Evolutionary conservation across 208 protist species (phyloP), one percentile per base, ranked within the genome.

Genomic region (Strigomonas galati): DNA sequence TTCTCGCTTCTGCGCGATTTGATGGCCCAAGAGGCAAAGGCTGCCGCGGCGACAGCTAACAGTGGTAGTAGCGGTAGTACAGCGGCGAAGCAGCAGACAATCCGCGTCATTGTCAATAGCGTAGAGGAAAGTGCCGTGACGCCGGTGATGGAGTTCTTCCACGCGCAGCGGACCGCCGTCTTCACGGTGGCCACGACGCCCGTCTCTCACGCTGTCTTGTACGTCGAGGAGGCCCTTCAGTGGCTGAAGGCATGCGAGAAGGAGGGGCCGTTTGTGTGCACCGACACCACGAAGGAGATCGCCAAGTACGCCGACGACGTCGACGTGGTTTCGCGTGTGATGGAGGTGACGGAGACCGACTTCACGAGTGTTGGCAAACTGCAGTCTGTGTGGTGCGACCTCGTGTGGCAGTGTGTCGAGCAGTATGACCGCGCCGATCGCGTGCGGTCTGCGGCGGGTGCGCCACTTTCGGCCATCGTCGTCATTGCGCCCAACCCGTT

Each of bases 171-270:
- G 14, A n/a, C 15, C 28, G 44, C 32, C 32, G 30, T 61, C 37
- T 61, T 63, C 63, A 31, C 21, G 17, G 56, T 69, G 37, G 65
- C 72, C 40, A 28, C 69, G 9, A 31, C 66, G 19, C 51, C 74
- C 1, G 2, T 35, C 9, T n/a, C 58, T 17, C 54, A 65, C 9
- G 62, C 64, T 26, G 74, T 89, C 17, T 48, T 93, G 23, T 81
- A 93, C 64, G 69, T 94, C 30, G 87, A 96, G 44, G 91, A 96
- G 56, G 81, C 85, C 1, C 77, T 94, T 37, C 81, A 91, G 69
- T 96, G 91, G 88, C 57, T 96, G 26, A 66, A 77, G 2, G 79
- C 77, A 71, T 92, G 85, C 62, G 81, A 82, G 27, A 79, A 77
- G 65, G 84, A 93, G 65, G 87, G 91, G 26, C 82, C 77, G 32